A percentile compares a stretch with the other conserved stretches of the same genome.
phyloP scores from a whole-genome alignment of 192 early-diverging fungal species.

The Phycomyces nitens region DNA sequence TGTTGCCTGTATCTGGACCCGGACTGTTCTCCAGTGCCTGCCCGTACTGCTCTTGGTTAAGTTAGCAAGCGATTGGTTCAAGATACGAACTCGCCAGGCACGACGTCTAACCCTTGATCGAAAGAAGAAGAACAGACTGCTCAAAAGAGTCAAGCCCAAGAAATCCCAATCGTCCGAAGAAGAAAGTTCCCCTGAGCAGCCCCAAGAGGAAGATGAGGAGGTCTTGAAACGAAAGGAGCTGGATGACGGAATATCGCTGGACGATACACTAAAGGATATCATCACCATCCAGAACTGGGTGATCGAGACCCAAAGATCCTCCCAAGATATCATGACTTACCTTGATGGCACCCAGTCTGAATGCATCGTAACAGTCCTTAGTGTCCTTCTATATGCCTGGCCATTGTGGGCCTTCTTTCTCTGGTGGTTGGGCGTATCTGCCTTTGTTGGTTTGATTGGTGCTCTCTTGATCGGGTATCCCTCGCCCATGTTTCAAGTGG shows the following conservation, averaged over 20 bases:
- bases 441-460: conserved; percentile 15
- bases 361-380: conserved; percentile 10
- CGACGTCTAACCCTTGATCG: conserved; percentile 14
- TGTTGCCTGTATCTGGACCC: conserved; percentile 27
- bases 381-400: conserved; percentile 13
- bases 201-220: conserved; percentile 24
- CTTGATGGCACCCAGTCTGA: conserved; percentile 26
- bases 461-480: conserved; percentile 1
- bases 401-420: conserved; percentile 16
- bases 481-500: conserved; percentile 19
- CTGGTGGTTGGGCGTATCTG: conserved; percentile 12
- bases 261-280: conserved; percentile 27
- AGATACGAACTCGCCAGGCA: conserved; percentile 11
- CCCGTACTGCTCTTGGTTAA: conserved; percentile 19
- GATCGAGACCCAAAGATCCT: not conserved
- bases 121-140: conserved; percentile 11
- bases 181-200: conserved; percentile 10
- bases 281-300: conserved; percentile 16
- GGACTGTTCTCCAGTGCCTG: conserved; percentile 14
- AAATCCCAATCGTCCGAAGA: conserved; percentile 5
- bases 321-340: not conserved
- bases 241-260: conserved; percentile 24
- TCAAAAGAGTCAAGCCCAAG: conserved; percentile 1
- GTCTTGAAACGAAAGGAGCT: conserved; percentile 24
- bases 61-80: conserved; percentile 18